Evolutionary conservation across 352 stramenopile genomes (phyloP), one percentile per base, ranked within the genome.

Genomic region (Phytophthora cajani): DNA sequence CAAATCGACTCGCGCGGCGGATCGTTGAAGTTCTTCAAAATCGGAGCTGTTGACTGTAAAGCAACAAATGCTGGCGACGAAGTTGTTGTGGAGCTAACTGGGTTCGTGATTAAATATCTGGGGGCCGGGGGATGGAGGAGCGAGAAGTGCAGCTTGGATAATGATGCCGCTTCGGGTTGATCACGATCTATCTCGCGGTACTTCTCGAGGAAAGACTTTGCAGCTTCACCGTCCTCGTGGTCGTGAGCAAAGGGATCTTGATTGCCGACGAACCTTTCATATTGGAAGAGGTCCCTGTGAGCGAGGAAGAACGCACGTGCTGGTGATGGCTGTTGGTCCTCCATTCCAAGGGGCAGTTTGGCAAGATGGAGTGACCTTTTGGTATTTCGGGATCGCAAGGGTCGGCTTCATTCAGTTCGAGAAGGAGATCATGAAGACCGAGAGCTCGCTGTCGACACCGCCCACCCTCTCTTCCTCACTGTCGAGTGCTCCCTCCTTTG

Each of bases 281-380:
- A 95, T 54, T 90, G 76, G 53, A 92, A 93, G 42, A 93, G 62
- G 2, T 90, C 72, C 55, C 86, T 83, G 72, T 91, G 67, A 53
- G 71, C 64, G 25, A 77, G 51, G 52, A 93, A 93, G 75, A 95
- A 92, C 16, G 60, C 49, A 14, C 36, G 60, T 32, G 75, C 66
- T 19, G 19, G 23, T 42, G 72, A 71, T 19, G n/a, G 42, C 10
- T 38, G 52, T 4, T 65, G 42, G 50, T 79, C 40, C 59, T 71
- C 70, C 52, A 44, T 52, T 30, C 27, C 32, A 33, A 17, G 23
- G 32, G n/a, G 30, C 23, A 14, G 51, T 6, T 3, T 30, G 33
- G 49, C 16, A 56, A 73, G 10, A n/a, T 17, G 19, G 21, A 11
- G 10, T 55, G 21, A 56, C 17, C 36, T 46, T 57, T 69, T 64